Percentiles rank a stretch among this genome's conserved stretches.
These are phyloP conservation scores for Cylindrodendrum hubeiense DNA, from an alignment of 2,329 filamentous ascomycete species.

Conservation along the genomic window DNA sequence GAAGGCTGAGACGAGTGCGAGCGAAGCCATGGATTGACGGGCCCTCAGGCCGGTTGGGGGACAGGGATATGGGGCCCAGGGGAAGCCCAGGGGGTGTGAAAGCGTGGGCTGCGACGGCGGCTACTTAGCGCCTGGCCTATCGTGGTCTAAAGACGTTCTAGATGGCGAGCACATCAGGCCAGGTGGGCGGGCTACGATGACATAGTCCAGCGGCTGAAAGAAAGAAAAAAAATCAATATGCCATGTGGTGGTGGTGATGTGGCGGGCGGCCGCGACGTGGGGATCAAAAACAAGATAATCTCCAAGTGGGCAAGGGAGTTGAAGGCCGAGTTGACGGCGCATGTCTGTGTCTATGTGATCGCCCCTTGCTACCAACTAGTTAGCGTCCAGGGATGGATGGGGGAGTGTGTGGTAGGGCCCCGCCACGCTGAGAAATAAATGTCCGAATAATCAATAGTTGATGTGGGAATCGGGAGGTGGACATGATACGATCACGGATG, in stretches of 20 bases:
- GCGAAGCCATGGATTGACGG: background rate
- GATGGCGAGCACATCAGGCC: slow-evolving; percentile 15
- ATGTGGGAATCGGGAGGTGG: background rate
- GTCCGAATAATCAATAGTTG: slow-evolving; percentile 15
- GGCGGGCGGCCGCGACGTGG: slow-evolving; percentile 1
- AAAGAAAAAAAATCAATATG: background rate
- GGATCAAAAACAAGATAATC: background rate
- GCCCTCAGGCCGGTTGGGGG: background rate
- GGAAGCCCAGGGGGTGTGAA: no score
- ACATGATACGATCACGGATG: slow-evolving; percentile 14
- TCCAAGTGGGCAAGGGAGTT: background rate
- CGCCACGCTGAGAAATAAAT: slow-evolving; percentile 5
- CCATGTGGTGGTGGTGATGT: slow-evolving; percentile 4
- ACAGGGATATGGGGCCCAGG: background rate
- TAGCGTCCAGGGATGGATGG: no score
- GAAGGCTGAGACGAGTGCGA: slow-evolving; percentile 27
- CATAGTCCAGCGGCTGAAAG: background rate
- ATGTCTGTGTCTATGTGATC: background rate
- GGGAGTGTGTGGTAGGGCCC: no score
- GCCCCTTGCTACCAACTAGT: background rate
- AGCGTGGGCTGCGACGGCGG: slow-evolving; percentile 9
- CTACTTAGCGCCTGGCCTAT: background rate
- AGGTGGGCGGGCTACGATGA: background rate
- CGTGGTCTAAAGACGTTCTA: slow-evolving; percentile 13
- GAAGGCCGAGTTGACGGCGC: background rate